Percentiles rank a stretch among this genome's conserved stretches.
These are phyloP conservation scores for Starmerella ratchasimensis DNA, from an alignment of 805 yeast genomes.

Conservation along the genomic window DNA sequence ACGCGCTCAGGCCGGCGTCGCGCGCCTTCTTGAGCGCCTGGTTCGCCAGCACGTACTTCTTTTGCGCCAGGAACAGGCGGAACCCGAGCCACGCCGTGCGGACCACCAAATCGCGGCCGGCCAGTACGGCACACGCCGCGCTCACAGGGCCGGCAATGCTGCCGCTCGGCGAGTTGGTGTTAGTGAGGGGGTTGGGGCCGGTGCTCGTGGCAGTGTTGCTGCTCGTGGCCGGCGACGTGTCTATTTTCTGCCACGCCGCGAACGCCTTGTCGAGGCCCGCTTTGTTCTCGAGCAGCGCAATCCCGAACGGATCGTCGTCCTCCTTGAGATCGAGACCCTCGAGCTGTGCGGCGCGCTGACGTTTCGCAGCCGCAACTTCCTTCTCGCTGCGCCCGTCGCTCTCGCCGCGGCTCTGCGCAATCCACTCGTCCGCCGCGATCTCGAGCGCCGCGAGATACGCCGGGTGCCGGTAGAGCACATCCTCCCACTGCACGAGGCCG, in stretches of 20 bases:
- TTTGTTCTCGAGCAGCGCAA: conserved; percentile 26
- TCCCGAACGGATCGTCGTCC: conserved; percentile 38
- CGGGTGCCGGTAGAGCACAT: conserved; percentile 53
- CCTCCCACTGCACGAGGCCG: conserved; percentile 72
- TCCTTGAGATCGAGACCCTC: conserved; percentile 30
- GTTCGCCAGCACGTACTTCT: conserved; percentile 39
- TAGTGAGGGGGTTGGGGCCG: not conserved
- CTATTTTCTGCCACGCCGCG: conserved; percentile 29
- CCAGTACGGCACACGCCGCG: conserved; percentile 18
- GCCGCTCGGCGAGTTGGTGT: no score
- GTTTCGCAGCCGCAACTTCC: conserved; percentile 30
- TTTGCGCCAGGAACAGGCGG: conserved; percentile 32
- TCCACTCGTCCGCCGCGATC: conserved; percentile 38
- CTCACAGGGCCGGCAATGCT: no score
- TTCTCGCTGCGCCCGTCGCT: conserved; percentile 22
- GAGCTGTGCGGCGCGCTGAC: conserved; percentile 32
- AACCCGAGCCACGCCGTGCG: conserved; percentile 36
- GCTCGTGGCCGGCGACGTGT: no score
- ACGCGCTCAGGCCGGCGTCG: conserved; percentile 25
- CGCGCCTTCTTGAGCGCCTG: conserved; percentile 37
- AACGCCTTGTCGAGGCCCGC: conserved; percentile 34
- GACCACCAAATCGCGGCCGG: no score
- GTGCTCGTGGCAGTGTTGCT: conserved; percentile 6
- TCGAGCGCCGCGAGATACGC: conserved; percentile 54
- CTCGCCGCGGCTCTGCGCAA: conserved; percentile 9